Evolutionary conservation across 2,329 filamentous ascomycete genomes (phyloP), one percentile per base, ranked within the genome.

Genomic region (Aspergillus luchuensis): DNA sequence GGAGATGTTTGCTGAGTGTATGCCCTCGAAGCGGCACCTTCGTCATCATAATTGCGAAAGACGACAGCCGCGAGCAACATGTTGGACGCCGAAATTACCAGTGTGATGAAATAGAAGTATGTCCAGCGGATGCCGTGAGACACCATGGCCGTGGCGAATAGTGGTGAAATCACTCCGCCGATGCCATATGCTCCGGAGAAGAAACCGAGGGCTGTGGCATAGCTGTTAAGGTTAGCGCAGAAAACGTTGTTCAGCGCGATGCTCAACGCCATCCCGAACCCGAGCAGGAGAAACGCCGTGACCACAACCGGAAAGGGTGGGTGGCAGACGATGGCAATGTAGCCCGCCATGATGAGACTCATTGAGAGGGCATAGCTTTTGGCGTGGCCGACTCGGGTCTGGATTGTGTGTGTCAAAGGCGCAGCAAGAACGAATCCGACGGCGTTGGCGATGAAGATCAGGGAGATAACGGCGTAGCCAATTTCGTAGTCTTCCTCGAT

Each of bases 391-490:
- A 92, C 75, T 21, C 83, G 83, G 5, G 78, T 76, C 57, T 88
- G 82, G 3, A 92, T 78, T 1, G 78, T 74, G 69, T 92, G 88
- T n/a, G 89, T 84, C 62, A 89, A 81, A 38, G 88, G 84, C 1
- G 91, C 91, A 1, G 89, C 89, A 11, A 83, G 74, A 69, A 96
- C 87, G 77, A 92, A 96, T 15, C 91, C 91, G 4, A 89, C 66
- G 0, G 91, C 91, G 67, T 91, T 91, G 49, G 88, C 85, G 28
- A 95, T 84, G 78, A 95, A 96, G 69, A 96, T 91, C 39, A 94
- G 80, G 1, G 91, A 94, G 2, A 95, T 90, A 8, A 91, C 76
- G 2, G 87, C 89, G 72, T 95, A 94, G 45, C 88, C 89, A 59
- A 95, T 91, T 60, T 82, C 66, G 71, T 94, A 96, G 68, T 90